phyloP scores from a whole-genome alignment of 148 eudicot species.

The Silene uniflora region DNA sequence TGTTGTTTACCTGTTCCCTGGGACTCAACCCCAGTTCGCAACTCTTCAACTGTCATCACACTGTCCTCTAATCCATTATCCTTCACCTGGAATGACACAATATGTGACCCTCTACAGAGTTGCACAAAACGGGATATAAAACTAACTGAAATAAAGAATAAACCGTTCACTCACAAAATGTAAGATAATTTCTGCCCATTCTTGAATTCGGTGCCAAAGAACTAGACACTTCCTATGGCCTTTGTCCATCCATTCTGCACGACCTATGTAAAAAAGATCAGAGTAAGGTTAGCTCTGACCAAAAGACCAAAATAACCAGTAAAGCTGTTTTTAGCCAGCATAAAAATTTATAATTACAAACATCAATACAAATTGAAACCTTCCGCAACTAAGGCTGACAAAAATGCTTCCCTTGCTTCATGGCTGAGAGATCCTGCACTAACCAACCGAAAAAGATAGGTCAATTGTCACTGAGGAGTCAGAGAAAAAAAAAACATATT shows the following conservation, averaged over 20 bases:
- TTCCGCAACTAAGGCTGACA: constrained; percentile 83
- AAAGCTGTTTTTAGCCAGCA: background rate
- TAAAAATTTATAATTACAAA: background rate
- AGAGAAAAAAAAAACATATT: background rate
- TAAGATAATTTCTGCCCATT: constrained; percentile 84
- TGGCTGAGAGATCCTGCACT: constrained; percentile 90
- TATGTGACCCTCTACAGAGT: constrained; percentile 6
- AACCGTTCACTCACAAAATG: constrained; percentile 50
- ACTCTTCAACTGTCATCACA: constrained; percentile 90
- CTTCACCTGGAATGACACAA: constrained; percentile 48
- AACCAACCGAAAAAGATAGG: constrained; percentile 24
- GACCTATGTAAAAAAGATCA: constrained; percentile 46
- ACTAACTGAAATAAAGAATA: background rate
- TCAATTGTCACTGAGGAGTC: constrained; percentile 1
- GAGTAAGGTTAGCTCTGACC: background rate
- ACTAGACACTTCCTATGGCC: constrained; percentile 81
- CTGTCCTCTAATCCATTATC: constrained; percentile 93
- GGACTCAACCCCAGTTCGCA: constrained; percentile 82
- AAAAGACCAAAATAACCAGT: background rate
- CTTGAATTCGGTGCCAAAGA: constrained; percentile 97
- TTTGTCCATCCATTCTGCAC: constrained; percentile 96
- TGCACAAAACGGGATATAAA: background rate
- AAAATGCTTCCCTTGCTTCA: constrained; percentile 90
- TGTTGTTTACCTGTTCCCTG: constrained; percentile 72
- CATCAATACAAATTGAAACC: constrained; percentile 36